These are phyloP conservation scores for Suillus brevipes DNA, from an alignment of 768 basidiomycete species.

Conservation along the genomic window DNA sequence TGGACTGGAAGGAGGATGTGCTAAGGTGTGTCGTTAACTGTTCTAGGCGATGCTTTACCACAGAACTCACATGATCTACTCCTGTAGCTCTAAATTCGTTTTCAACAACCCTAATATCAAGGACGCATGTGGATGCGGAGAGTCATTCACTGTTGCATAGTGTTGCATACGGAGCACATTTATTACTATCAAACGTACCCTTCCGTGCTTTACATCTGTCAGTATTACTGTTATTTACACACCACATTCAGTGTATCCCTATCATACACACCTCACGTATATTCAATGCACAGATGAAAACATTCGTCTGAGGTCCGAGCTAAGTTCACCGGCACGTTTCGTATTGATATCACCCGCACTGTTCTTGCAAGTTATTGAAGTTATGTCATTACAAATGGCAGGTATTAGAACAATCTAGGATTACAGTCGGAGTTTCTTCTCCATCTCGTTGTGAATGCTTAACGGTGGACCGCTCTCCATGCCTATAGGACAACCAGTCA, in stretches of 20 bases:
- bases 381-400: neutral
- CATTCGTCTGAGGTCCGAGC: neutral
- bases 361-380: neutral
- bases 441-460: constrained; percentile 68
- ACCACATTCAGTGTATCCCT: constrained; percentile 29
- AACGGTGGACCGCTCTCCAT: constrained; percentile 49
- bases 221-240: constrained; percentile 5
- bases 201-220: constrained; percentile 2
- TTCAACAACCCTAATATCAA: constrained; percentile 93
- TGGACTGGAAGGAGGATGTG: constrained; percentile 97
- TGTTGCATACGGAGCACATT: constrained; percentile 12
- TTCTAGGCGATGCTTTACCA: neutral
- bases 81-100: constrained; percentile 69
- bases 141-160: constrained; percentile 73
- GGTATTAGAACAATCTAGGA: constrained; percentile 12
- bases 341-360: neutral
- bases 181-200: constrained; percentile 9
- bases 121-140: constrained; percentile 93
- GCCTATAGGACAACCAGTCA: constrained; percentile 37
- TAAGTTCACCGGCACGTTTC: neutral
- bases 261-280: constrained; percentile 18
- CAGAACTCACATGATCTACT: constrained; percentile 10
- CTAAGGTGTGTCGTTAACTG: constrained; percentile 61
- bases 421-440: constrained; percentile 55
- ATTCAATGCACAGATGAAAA: constrained; percentile 14